Conservation (phyloP, 495 filamentous ascomycete species). For the Hypoxylon lienhwacheense region DNA sequence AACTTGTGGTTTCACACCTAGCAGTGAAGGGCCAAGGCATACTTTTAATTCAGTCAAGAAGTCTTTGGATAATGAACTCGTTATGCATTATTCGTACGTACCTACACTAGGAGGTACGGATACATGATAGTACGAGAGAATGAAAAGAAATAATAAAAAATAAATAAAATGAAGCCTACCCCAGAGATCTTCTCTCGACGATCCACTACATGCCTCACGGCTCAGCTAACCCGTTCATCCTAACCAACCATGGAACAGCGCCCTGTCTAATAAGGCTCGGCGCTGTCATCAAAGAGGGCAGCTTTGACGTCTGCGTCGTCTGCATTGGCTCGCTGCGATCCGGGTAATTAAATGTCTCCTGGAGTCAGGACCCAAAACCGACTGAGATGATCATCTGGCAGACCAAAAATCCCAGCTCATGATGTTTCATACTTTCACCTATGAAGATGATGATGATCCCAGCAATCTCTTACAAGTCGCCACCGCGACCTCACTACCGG, state of each 20-base stretch:
- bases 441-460: constrained; percentile 26
- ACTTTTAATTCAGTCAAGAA: constrained; percentile 30
- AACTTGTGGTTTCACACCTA: constrained; percentile 48
- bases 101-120: not conserved
- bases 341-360: constrained; percentile 32
- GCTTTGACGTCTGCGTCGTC: constrained; percentile 35
- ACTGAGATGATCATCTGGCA: constrained; percentile 31
- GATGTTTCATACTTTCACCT: constrained; percentile 34
- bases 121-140: constrained; percentile 4
- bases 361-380: constrained; percentile 23
- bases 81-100: constrained; percentile 26
- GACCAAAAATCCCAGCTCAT: constrained; percentile 19
- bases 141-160: constrained; percentile 8
- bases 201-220: constrained; percentile 19
- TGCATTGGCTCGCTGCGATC: constrained; percentile 20
- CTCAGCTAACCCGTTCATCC: constrained; percentile 16
- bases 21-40: constrained; percentile 31
- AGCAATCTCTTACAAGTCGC: constrained; percentile 27
- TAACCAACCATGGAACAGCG: constrained; percentile 18
- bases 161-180: constrained; percentile 30
- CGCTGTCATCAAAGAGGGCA: constrained; percentile 33
- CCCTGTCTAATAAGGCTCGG: constrained; percentile 14
- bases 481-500: constrained; percentile 10
- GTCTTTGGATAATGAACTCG: constrained; percentile 12
- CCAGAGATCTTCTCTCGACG: constrained; percentile 26